Conservation (phyloP, 2,329 filamentous ascomycete genomes). For the Aspergillus neoniger region DNA sequence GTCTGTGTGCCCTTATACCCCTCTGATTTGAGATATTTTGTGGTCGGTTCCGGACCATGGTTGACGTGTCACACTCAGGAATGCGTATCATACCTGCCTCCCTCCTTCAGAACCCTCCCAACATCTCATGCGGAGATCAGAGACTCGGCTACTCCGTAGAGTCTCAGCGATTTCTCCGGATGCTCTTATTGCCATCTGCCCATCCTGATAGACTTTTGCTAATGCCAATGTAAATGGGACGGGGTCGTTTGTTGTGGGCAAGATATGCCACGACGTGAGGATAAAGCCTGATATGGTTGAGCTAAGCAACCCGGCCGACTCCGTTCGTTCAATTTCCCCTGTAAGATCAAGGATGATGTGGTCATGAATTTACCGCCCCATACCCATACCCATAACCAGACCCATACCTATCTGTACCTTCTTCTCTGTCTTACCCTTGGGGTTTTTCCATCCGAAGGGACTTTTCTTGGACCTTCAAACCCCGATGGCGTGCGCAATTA, state of each 20-base stretch:
- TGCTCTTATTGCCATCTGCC: not conserved
- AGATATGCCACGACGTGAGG: not conserved
- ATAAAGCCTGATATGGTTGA: conserved; percentile 11
- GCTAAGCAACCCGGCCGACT: conserved; percentile 10
- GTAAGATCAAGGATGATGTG: not conserved
- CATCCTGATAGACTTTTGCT: not conserved
- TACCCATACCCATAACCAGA: no score
- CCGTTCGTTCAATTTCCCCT: conserved; percentile 7
- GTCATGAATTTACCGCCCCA: conserved; percentile 7
- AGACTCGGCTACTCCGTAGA: not conserved
- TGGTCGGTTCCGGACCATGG: conserved; percentile 19
- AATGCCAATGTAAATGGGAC: not conserved
- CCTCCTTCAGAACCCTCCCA: not conserved
- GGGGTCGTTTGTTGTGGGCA: not conserved
- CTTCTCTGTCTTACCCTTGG: not conserved
- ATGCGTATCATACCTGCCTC: conserved; percentile 7
- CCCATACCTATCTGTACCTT: not conserved
- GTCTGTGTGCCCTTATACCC: not conserved
- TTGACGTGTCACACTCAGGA: conserved; percentile 20
- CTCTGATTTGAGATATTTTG: not conserved
- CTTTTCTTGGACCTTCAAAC: not conserved
- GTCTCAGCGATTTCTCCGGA: not conserved
- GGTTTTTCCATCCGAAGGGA: not conserved
- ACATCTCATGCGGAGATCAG: not conserved
- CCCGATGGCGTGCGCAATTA: conserved; percentile 2